Conservation (phyloP, 441 rosid species). For the Gossypium trilobum region DNA sequence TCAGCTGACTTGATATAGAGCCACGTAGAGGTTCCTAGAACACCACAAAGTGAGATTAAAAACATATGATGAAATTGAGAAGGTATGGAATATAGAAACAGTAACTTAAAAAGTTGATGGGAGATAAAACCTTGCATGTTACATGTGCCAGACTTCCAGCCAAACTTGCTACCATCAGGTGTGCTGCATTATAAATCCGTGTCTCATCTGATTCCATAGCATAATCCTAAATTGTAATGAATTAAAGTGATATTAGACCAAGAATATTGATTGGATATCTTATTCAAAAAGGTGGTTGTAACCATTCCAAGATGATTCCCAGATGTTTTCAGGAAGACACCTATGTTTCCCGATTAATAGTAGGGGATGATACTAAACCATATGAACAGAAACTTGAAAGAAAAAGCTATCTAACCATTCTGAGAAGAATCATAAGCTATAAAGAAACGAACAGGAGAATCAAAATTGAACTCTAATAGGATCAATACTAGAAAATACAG, state of each 20-base stretch:
- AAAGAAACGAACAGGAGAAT: no score
- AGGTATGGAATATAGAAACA: slow-evolving; percentile 25
- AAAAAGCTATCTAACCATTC: background rate
- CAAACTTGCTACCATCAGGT: slow-evolving; percentile 97
- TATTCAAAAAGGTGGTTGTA: background rate
- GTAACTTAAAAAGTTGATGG: slow-evolving; percentile 21
- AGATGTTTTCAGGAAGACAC: background rate
- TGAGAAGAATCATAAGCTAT: background rate
- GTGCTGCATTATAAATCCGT: slow-evolving; percentile 88
- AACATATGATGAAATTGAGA: background rate
- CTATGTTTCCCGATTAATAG: background rate
- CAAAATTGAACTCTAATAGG: background rate
- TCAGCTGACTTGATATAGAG: slow-evolving; percentile 79
- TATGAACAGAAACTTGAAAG: background rate
- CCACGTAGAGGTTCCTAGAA: slow-evolving; percentile 83
- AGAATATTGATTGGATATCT: background rate
- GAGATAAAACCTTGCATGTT: slow-evolving; percentile 67
- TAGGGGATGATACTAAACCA: background rate
- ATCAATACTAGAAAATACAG: background rate
- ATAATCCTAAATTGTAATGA: slow-evolving; percentile 57
- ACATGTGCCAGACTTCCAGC: slow-evolving; percentile 99
- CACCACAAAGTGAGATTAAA: slow-evolving; percentile 18
- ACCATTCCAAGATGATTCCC: background rate
- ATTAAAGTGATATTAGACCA: background rate
- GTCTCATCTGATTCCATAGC: slow-evolving; percentile 88